phyloP scores from a whole-genome alignment of 2,329 filamentous ascomycete species.

The Alternaria sp. region DNA sequence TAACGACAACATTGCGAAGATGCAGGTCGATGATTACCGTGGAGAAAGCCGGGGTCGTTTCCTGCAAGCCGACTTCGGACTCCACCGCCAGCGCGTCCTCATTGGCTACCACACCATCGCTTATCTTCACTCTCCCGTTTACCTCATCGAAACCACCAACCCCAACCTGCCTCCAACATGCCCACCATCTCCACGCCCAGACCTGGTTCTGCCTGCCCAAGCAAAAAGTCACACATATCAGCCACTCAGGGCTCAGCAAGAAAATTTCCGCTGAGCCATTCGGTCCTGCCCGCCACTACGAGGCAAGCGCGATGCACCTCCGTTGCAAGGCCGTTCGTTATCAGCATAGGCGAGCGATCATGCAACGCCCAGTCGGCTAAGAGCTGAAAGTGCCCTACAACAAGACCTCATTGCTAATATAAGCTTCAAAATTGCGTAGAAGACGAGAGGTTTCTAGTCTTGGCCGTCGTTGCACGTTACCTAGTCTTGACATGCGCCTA shows the following conservation, averaged over 20 bases:
- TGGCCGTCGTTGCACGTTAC: constrained; percentile 5
- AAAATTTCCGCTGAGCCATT: constrained; percentile 12
- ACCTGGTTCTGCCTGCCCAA: not conserved
- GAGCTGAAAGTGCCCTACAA: constrained; percentile 1
- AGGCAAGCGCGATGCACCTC: not conserved
- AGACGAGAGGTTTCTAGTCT: constrained; percentile 10
- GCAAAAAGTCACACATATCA: not conserved
- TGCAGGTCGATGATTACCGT: constrained; percentile 11
- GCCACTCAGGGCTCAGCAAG: constrained; percentile 16
- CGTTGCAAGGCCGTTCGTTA: constrained; percentile 17
- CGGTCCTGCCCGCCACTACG: constrained; percentile 10
- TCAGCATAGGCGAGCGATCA: constrained; percentile 24
- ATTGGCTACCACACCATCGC: constrained; percentile 20
- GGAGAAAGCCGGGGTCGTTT: constrained; percentile 13
- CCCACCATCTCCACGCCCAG: constrained; percentile 24
- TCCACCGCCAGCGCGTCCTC: not conserved
- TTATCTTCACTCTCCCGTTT: constrained; percentile 32
- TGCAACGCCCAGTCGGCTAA: constrained; percentile 13
- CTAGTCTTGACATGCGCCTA: constrained; percentile 15
- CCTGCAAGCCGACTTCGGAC: constrained; percentile 9
- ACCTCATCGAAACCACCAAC: constrained; percentile 32
- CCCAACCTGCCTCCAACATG: constrained; percentile 9
- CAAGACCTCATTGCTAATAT: constrained; percentile 8
- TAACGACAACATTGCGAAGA: constrained; percentile 7
- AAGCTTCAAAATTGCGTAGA: constrained; percentile 10